phyloP scores from a whole-genome alignment of 176 grass and related monocot genomes.

The Paspalum vaginatum region DNA sequence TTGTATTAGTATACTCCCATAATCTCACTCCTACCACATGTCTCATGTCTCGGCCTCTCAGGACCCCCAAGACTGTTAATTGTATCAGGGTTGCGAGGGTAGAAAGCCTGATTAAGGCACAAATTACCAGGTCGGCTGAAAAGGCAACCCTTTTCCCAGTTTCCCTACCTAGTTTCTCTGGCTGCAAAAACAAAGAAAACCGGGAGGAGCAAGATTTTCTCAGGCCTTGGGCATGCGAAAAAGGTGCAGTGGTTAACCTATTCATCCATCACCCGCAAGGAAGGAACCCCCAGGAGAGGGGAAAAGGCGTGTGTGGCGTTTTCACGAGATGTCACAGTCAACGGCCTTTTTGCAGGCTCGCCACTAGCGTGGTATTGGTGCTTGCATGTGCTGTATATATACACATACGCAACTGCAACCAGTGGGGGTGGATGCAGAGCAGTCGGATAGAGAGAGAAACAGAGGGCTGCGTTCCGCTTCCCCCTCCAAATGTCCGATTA shows the following conservation, averaged over 20 bases:
- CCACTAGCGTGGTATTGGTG: constrained; percentile 31
- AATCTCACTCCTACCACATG: constrained; percentile 41
- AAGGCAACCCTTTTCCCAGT: constrained; percentile 36
- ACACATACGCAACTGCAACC: background rate
- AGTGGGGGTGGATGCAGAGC: constrained; percentile 37
- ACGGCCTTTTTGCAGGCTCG: constrained; percentile 55
- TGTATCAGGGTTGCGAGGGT: constrained; percentile 33
- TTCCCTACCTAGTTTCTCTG: constrained; percentile 48
- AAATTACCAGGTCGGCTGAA: constrained; percentile 58
- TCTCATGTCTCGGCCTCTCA: constrained; percentile 26
- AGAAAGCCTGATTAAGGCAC: constrained; percentile 47
- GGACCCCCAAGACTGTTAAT: constrained; percentile 19
- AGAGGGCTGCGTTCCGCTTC: background rate
- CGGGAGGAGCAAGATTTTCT: constrained; percentile 30
- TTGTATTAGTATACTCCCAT: constrained; percentile 29
- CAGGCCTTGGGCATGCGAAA: constrained; percentile 43
- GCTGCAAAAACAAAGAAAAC: constrained; percentile 41
- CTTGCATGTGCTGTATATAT: constrained; percentile 52
- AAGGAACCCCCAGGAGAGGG: constrained; percentile 33
- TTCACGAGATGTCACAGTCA: constrained; percentile 62
- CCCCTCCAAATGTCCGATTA: constrained; percentile 50
- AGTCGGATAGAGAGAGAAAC: constrained; percentile 21
- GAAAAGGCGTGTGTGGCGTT: constrained; percentile 59
- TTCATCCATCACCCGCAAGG: constrained; percentile 19
- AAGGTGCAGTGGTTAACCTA: constrained; percentile 45